These are phyloP conservation scores for Simplicillium sp. DNA, from an alignment of 2,329 filamentous ascomycete genomes.

Conservation along the genomic window DNA sequence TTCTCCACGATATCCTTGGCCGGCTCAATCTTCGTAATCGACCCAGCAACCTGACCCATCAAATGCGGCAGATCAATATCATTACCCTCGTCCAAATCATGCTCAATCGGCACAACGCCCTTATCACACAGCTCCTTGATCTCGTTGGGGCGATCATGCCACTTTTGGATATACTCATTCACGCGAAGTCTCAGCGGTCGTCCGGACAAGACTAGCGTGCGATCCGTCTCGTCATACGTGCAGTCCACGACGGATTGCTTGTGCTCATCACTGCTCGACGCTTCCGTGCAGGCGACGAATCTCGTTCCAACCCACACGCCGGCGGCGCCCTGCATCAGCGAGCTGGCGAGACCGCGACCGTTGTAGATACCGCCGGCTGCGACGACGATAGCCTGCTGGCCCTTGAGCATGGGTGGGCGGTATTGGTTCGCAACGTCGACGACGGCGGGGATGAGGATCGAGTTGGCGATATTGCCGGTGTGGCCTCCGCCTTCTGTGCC, in stretches of 20 bases:
- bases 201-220: constrained; percentile 75
- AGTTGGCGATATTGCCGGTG: constrained; percentile 78
- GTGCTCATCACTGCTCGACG: constrained; percentile 69
- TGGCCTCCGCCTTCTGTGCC: constrained; percentile 94
- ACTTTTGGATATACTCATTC: constrained; percentile 74
- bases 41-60: constrained; percentile 87
- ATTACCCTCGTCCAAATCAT: constrained; percentile 73
- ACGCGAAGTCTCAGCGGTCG: constrained; percentile 70
- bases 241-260: constrained; percentile 76
- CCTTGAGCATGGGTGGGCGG: constrained; percentile 57
- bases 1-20: constrained; percentile 75
- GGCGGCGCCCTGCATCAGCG: constrained; percentile 76
- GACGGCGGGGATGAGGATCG: constrained; percentile 78
- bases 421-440: constrained; percentile 73
- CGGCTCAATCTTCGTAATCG: constrained; percentile 67
- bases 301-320: constrained; percentile 93
- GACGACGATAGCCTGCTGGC: constrained; percentile 66
- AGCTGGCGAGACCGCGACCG: constrained; percentile 68
- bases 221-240: constrained; percentile 66
- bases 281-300: constrained; percentile 77
- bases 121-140: constrained; percentile 66
- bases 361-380: constrained; percentile 83
- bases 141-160: constrained; percentile 68
- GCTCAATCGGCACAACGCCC: constrained; percentile 71
- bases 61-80: constrained; percentile 80